Conservation (phyloP, 345 rosid species). For the Sonneratia caseolaris region DNA sequence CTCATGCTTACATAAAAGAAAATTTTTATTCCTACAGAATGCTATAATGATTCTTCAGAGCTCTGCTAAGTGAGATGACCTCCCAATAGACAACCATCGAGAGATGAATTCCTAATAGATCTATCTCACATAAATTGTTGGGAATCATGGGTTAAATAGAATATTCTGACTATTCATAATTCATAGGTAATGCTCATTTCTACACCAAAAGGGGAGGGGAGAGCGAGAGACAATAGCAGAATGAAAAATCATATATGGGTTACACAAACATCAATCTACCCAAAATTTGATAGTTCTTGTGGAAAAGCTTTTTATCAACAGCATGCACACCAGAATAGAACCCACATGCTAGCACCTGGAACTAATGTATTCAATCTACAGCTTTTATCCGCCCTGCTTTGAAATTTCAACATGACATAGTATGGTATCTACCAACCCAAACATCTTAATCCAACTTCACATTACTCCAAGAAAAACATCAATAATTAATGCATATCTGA, state of each 20-base stretch:
- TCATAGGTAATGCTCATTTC: neutral
- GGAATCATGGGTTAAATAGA: neutral
- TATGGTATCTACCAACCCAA: no score
- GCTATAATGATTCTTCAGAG: neutral
- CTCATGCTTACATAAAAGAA: neutral
- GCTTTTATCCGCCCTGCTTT: no score
- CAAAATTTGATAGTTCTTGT: no score
- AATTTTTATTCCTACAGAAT: neutral
- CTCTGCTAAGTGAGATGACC: neutral
- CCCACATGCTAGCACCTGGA: no score
- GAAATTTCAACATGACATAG: no score
- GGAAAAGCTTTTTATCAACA: no score
- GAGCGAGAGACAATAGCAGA: neutral
- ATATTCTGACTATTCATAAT: neutral
- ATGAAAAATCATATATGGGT: neutral
- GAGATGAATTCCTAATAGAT: neutral
- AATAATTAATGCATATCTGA: no score
- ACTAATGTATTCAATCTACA: no score
- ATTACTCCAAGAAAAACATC: no score
- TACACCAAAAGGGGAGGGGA: neutral
- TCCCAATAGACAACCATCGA: no score
- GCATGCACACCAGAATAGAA: no score
- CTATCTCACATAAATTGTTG: neutral
- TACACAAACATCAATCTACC: neutral
- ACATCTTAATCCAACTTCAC: no score